phyloP scores from a whole-genome alignment of 139 green algal genomes.

The Deuterostichococcus epilithicus region DNA sequence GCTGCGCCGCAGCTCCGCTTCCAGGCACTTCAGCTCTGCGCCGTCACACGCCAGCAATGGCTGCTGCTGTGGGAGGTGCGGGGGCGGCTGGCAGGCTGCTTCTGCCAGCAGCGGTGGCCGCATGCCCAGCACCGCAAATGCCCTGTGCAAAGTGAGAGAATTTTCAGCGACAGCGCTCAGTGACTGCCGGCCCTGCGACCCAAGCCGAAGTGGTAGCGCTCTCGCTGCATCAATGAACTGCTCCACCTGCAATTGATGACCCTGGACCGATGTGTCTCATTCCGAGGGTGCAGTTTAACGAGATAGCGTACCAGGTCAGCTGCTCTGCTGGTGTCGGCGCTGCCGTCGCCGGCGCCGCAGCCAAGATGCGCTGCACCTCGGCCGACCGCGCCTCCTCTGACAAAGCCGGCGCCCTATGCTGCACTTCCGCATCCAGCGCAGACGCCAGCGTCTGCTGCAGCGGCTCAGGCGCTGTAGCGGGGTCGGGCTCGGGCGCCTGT shows the following conservation, averaged over 20 bases:
- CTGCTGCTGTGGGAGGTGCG: background rate
- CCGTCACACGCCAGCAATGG: background rate
- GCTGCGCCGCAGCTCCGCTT: conserved; percentile 2
- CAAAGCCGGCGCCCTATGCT: too few species aligned
- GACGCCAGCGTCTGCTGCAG: conserved; percentile 25
- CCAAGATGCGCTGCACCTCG: conserved; percentile 19
- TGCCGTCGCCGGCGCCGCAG: background rate
- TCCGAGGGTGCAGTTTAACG: too few species aligned
- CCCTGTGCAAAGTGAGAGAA: background rate
- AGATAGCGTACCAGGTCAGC: background rate
- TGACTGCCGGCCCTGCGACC: too few species aligned
- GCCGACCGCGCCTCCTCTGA: background rate
- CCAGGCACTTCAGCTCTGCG: background rate
- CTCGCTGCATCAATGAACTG: too few species aligned
- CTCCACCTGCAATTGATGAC: too few species aligned
- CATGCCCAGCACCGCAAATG: conserved; percentile 3
- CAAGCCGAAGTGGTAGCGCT: too few species aligned
- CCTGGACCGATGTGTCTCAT: too few species aligned
- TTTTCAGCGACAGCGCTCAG: too few species aligned
- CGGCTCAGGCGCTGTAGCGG: too few species aligned
- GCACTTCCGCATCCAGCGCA: too few species aligned
- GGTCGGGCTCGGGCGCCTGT: too few species aligned
- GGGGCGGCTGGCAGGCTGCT: background rate
- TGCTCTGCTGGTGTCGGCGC: background rate
- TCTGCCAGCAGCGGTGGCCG: background rate